Evolutionary conservation across 202 grass and related monocot genomes (phyloP).

Genomic region (Thinopyrum obtusiflorum): DNA sequence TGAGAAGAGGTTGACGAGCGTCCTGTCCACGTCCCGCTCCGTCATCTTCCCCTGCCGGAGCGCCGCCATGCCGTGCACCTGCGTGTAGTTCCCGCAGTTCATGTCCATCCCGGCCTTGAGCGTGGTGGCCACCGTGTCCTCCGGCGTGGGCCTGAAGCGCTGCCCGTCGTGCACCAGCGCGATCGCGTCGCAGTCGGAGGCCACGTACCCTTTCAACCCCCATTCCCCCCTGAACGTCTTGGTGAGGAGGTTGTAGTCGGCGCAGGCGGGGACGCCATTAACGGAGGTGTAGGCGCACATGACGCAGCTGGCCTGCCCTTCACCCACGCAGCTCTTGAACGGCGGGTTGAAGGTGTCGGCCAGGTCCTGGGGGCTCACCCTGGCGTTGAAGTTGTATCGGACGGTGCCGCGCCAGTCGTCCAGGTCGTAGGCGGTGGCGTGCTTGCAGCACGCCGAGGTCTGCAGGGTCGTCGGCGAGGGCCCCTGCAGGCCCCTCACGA

Average conservation of each 20-base stretch:
- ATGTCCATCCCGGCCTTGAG: not conserved
- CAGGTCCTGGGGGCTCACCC: slow-evolving; percentile 60
- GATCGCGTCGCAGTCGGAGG: not conserved
- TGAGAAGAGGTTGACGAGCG: slow-evolving; percentile 55
- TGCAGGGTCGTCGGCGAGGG: slow-evolving; percentile 31
- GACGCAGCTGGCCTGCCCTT: slow-evolving; percentile 53
- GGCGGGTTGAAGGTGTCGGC: slow-evolving; percentile 71
- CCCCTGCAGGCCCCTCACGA: slow-evolving; percentile 62
- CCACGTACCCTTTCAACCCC: slow-evolving; percentile 9
- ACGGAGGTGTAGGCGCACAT: slow-evolving; percentile 77
- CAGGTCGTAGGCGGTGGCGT: slow-evolving; percentile 66
- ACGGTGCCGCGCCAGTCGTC: slow-evolving; percentile 63
- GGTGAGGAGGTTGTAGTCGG: slow-evolving; percentile 46
- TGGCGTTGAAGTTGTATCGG: slow-evolving; percentile 53
- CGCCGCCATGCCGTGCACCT: slow-evolving; percentile 27
- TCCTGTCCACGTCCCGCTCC: slow-evolving; percentile 57
- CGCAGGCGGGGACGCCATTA: slow-evolving; percentile 64
- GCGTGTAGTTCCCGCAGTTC: slow-evolving; percentile 20
- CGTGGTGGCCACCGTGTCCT: not conserved
- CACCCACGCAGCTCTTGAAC: slow-evolving; percentile 62
- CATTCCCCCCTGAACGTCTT: slow-evolving; percentile 36
- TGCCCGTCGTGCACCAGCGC: not conserved
- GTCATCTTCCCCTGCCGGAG: slow-evolving; percentile 49
- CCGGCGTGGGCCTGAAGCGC: not conserved
- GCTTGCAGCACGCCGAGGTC: slow-evolving; percentile 79